Evolutionary conservation across 2,329 filamentous ascomycete species (phyloP), one percentile per base, ranked within the genome.

Genomic region (Microascus cirrosus): DNA sequence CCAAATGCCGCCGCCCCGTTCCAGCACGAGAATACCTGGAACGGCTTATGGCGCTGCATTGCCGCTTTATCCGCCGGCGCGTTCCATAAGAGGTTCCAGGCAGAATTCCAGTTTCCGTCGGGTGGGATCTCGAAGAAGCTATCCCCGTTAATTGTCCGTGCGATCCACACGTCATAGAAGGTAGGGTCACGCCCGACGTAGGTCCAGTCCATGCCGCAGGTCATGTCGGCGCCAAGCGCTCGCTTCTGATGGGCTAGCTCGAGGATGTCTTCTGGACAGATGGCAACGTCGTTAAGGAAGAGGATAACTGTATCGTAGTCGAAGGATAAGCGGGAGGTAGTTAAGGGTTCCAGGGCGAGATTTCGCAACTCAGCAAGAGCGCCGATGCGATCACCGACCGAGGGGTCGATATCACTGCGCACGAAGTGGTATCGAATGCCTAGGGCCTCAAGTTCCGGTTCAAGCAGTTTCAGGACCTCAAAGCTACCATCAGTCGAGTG

Each of bases 11-110:
- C 71, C 0, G 76, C 78, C 2, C 82, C 82, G 59, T 84, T 83
- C 81, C 82, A 84, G 65, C 82, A 85, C 1, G 80, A 66, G 59
- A 81, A 84, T 0, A 83, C 81, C 64, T 84, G 82, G 60, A 84
- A 78, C 1, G 82, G 80, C n/a, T 68, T 66, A 25, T 69, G 65
- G 0, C 60, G 60, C 0, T 60, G 53, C 57, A 73, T 74, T 2
- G 73, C 67, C 2, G 59, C 53, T 8, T 62, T 67, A 2, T 74
- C 66, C 0, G 64, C 65, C 0, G 66, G 63, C 32, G 80, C 71
- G 62, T 78, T 78, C 73, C 75, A 79, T 62, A 85, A 83, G 2
- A 83, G 67, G 56, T 80, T 72, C 71, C 73, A 73, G 0, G 76
- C 73, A 12, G 64, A 68, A 34, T 77, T 63, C 78, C 78, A 83